Evolutionary conservation across 805 yeast genomes (phyloP).

Genomic region (Maudiozyma saulgeensis): DNA sequence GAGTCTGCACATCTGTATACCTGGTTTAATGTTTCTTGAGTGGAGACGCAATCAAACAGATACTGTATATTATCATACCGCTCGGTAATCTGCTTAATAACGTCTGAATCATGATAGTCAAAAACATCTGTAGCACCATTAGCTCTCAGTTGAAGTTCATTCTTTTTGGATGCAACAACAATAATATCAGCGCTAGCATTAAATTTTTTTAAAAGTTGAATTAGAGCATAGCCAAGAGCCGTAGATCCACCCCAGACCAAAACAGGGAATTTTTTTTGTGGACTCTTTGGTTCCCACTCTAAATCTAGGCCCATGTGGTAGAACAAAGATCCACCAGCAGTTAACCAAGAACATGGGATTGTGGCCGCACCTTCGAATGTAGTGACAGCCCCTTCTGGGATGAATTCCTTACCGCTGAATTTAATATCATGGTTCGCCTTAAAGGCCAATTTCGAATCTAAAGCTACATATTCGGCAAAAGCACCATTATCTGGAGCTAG

Average conservation of each 20-base stretch:
- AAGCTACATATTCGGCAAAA: constrained; percentile 44
- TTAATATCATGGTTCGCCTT: constrained; percentile 9
- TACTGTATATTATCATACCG: constrained; percentile 25
- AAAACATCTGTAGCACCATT: constrained; percentile 28
- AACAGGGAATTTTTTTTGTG: constrained; percentile 32
- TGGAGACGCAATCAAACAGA: constrained; percentile 31
- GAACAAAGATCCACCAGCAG: constrained; percentile 36
- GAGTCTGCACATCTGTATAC: constrained; percentile 30
- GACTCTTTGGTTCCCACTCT: constrained; percentile 12
- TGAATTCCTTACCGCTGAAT: constrained; percentile 12
- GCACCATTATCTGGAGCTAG: constrained; percentile 40
- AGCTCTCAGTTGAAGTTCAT: constrained; percentile 32
- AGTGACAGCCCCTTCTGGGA: constrained; percentile 32
- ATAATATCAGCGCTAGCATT: constrained; percentile 36
- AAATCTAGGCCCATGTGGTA: constrained; percentile 27
- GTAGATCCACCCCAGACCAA: constrained; percentile 64
- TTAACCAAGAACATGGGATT: constrained; percentile 43
- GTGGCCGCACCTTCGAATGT: constrained; percentile 62
- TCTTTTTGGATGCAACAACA: constrained; percentile 42
- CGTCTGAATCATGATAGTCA: constrained; percentile 42
- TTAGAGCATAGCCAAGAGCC: constrained; percentile 46
- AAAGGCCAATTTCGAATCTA: constrained; percentile 15
- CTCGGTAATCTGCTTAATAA: constrained; percentile 34
- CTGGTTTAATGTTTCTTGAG: constrained; percentile 23
- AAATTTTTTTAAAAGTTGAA: constrained; percentile 34